Evolutionary conservation across 129 eudicot species (phyloP).

Genomic region (Artemisia annua): DNA sequence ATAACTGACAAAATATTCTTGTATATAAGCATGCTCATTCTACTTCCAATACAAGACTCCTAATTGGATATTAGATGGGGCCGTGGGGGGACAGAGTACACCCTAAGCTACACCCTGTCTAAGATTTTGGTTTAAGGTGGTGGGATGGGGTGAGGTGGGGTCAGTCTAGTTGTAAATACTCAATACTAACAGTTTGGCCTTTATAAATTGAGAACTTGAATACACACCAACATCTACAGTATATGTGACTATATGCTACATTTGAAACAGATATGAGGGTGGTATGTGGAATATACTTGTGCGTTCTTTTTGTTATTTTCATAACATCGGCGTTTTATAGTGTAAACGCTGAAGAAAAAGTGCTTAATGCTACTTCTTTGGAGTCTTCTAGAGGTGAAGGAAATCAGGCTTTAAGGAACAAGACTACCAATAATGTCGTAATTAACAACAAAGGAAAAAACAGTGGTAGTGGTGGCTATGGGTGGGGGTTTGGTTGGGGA

Average conservation of each 20-base stretch:
- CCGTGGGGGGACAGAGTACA: constrained; percentile 47
- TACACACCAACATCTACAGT: not conserved
- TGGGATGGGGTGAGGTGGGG: constrained; percentile 28
- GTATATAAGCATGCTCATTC: constrained; percentile 25
- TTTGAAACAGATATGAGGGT: constrained; percentile 31
- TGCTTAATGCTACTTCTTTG: constrained; percentile 13
- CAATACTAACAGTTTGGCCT: constrained; percentile 2
- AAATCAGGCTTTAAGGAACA: constrained; percentile 17
- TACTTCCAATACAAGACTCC: constrained; percentile 28
- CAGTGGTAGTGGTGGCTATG: constrained; percentile 38
- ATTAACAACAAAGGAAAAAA: constrained; percentile 37
- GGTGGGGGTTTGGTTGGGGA: constrained; percentile 46
- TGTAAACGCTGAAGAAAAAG: constrained; percentile 18
- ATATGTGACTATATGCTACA: constrained; percentile 1
- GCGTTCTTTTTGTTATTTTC: constrained; percentile 21
- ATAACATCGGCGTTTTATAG: constrained; percentile 4
- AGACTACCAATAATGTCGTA: constrained; percentile 31
- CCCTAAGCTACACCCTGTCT: constrained; percentile 27
- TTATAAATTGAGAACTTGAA: constrained; percentile 25
- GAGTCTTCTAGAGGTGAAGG: constrained; percentile 22
- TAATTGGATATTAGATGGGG: constrained; percentile 27
- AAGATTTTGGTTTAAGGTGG: constrained; percentile 20
- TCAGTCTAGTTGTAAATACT: constrained; percentile 27
- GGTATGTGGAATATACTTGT: constrained; percentile 9
- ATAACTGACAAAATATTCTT: constrained; percentile 9